A percentile compares a stretch with the other conserved stretches of the same genome.
These are phyloP conservation scores for Cytospora chrysosperma DNA, from an alignment of 2,329 filamentous ascomycete genomes.

Conservation along the genomic window DNA sequence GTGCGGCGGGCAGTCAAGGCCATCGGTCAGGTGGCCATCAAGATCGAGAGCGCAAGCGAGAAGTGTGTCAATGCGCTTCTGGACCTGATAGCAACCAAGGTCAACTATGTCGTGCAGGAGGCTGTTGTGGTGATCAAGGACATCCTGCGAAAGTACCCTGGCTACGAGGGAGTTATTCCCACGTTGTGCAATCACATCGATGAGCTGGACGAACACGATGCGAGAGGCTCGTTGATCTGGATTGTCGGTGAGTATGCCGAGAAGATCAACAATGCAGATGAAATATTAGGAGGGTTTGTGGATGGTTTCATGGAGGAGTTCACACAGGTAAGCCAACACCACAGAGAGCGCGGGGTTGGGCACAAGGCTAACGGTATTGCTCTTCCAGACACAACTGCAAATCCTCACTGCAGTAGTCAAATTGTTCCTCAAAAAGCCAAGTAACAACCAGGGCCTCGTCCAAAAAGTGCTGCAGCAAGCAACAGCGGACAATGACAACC, in stretches of 20 bases:
- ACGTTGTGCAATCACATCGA: conserved; percentile 96
- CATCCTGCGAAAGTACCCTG: conserved; percentile 94
- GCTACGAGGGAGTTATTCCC: conserved; percentile 96
- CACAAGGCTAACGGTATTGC: conserved; percentile 23
- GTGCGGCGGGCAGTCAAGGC: conserved; percentile 91
- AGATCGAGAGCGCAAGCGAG: conserved; percentile 92
- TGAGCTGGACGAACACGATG: conserved; percentile 91
- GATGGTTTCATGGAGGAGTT: conserved; percentile 96
- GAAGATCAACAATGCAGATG: conserved; percentile 98
- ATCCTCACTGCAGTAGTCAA: conserved; percentile 97
- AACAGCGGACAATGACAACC: conserved; percentile 94
- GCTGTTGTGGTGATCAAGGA: conserved; percentile 99
- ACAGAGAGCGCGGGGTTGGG: not conserved
- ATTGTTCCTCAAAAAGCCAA: conserved; percentile 93
- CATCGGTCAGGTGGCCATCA: conserved; percentile 97
- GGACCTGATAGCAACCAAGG: conserved; percentile 94
- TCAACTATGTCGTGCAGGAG: conserved; percentile 98
- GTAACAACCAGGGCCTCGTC: conserved; percentile 85
- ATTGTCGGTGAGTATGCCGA: conserved; percentile 99
- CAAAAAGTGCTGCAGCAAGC: conserved; percentile 92
- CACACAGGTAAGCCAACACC: conserved; percentile 65
- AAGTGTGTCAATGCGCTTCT: conserved; percentile 93
- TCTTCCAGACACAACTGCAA: conserved; percentile 82
- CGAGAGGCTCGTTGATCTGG: conserved; percentile 91
- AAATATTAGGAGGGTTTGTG: conserved; percentile 88